These are phyloP conservation scores for Starmerella bombi DNA, from an alignment of 805 yeast genomes.

Conservation along the genomic window DNA sequence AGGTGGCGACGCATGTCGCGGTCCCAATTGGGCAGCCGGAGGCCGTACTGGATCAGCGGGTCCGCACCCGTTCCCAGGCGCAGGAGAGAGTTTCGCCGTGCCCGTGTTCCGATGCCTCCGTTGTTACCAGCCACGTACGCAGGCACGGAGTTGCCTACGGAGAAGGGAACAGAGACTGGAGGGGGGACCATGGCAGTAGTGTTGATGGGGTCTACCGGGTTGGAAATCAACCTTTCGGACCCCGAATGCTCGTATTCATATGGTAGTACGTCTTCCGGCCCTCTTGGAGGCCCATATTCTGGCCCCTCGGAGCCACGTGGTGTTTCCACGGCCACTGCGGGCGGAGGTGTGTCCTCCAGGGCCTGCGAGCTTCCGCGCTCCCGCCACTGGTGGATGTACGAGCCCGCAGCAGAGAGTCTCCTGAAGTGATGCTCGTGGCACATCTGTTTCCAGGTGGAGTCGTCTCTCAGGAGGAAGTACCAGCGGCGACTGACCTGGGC, in stretches of 20 bases:
- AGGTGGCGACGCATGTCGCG: background rate
- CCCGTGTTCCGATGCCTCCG: background rate
- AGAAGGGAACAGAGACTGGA: background rate
- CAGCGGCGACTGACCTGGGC: constrained; percentile 83
- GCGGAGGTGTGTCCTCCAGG: constrained; percentile 11
- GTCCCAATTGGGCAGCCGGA: constrained; percentile 10
- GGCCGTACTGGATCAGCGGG: constrained; percentile 10
- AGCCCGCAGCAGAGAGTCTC: constrained; percentile 28
- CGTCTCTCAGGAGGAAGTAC: constrained; percentile 36
- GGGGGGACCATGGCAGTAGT: background rate
- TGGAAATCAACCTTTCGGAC: background rate
- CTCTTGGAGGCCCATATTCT: too few species aligned
- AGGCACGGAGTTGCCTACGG: background rate
- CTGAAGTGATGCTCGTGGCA: constrained; percentile 30
- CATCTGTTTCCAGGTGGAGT: constrained; percentile 32
- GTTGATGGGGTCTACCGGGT: background rate
- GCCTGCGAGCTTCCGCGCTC: constrained; percentile 13
- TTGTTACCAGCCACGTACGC: background rate
- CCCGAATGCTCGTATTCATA: background rate
- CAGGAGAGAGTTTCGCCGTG: constrained; percentile 6
- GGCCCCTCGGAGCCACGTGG: background rate
- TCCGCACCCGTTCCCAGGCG: background rate
- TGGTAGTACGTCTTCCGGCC: background rate
- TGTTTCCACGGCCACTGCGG: background rate
- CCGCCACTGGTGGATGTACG: constrained; percentile 18